These are phyloP conservation scores for Leucaena leucocephala DNA, from an alignment of 306 rosid genomes.

Conservation along the genomic window DNA sequence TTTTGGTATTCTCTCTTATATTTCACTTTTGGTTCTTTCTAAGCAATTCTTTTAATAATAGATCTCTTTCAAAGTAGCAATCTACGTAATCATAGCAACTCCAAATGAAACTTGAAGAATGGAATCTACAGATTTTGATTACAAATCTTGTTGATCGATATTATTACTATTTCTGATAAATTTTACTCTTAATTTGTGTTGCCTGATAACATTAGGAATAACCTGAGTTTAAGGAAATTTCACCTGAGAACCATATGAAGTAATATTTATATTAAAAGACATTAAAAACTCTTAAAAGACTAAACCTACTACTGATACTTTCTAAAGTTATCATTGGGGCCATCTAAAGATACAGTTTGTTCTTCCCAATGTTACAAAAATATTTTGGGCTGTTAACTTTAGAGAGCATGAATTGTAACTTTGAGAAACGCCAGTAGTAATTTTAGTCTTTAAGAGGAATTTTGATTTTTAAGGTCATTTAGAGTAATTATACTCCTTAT, in stretches of 20 bases:
- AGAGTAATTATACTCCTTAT: too few relatives aligned
- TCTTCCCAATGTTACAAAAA: not conserved
- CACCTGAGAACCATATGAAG: not conserved
- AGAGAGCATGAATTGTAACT: too few relatives aligned
- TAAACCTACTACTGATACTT: not conserved
- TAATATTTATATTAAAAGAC: not conserved
- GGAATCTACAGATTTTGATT: not conserved
- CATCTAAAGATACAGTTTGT: not conserved
- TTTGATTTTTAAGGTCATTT: too few relatives aligned
- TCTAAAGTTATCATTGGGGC: not conserved
- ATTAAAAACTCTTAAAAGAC: not conserved
- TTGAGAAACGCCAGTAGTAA: too few relatives aligned
- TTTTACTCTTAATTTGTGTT: not conserved
- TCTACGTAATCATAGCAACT: not conserved
- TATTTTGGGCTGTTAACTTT: too few relatives aligned
- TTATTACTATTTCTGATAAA: constrained; percentile 14
- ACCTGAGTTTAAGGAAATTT: not conserved
- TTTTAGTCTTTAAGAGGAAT: too few relatives aligned
- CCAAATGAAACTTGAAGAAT: not conserved
- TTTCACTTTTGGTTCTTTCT: constrained; percentile 19
- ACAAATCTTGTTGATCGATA: not conserved
- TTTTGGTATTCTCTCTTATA: constrained; percentile 28
- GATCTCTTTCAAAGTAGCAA: constrained; percentile 1
- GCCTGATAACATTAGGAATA: constrained; percentile 11
- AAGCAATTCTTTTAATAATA: not conserved